Evolutionary conservation across 768 basidiomycete species (phyloP).

Genomic region (Lactarius evosmus): DNA sequence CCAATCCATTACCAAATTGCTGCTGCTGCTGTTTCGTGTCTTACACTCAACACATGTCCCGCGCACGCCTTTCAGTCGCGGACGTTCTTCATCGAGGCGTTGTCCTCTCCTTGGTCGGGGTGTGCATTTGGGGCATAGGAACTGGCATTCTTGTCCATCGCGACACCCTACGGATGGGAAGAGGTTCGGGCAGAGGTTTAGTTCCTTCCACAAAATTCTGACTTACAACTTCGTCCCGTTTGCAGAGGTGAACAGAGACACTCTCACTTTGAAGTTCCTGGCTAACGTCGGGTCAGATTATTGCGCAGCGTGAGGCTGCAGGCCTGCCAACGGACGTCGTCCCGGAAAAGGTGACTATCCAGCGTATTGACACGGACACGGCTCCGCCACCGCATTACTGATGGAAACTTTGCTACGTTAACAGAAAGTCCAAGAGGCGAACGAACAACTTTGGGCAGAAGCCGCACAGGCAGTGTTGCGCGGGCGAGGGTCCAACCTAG

Average conservation of each 20-base stretch:
- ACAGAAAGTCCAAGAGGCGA: conserved; percentile 24
- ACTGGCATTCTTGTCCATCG: conserved; percentile 20
- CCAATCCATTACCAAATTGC: neutral
- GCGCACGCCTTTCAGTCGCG: conserved; percentile 19
- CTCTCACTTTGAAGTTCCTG: neutral
- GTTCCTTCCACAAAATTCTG: neutral
- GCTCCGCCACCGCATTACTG: neutral
- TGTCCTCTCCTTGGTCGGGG: conserved; percentile 19
- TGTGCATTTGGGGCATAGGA: conserved; percentile 21
- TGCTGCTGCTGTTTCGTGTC: neutral
- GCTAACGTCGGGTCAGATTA: conserved; percentile 13
- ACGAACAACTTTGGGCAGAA: conserved; percentile 24
- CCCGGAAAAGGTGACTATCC: conserved; percentile 15
- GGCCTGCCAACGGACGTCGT: conserved; percentile 20
- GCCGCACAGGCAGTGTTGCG: conserved; percentile 22
- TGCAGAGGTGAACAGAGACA: conserved; percentile 10
- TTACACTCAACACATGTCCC: conserved; percentile 4
- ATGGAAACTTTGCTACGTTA: neutral
- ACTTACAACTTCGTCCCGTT: neutral
- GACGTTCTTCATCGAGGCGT: conserved; percentile 24
- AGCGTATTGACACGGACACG: no score
- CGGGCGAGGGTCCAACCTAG: conserved; percentile 6
- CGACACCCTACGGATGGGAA: conserved; percentile 22
- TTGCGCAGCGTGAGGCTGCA: conserved; percentile 21
- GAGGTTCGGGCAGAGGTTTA: conserved; percentile 6